Conservation (phyloP, 164 flowering plant species). For the Aristolochia californica region DNA sequence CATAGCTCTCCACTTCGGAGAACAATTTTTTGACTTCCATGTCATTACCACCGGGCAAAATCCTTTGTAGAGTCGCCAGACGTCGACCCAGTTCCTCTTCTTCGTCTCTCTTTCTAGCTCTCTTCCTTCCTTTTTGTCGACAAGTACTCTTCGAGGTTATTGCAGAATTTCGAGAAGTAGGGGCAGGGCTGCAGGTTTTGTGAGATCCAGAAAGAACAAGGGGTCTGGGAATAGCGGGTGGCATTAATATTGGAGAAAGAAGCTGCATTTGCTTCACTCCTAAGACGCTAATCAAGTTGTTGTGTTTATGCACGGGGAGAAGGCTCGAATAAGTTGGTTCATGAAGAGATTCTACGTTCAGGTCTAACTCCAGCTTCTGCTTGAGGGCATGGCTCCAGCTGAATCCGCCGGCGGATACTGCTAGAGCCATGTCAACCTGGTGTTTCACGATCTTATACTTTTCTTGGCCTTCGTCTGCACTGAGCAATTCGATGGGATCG, state of each 20-base stretch:
- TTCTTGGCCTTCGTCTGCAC: not conserved
- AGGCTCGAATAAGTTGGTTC: no score
- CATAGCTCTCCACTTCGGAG: slow-evolving; percentile 26
- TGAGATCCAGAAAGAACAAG: not conserved
- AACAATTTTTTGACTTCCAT: slow-evolving; percentile 22
- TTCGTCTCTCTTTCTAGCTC: not conserved
- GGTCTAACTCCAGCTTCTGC: slow-evolving; percentile 16
- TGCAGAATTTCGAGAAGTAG: not conserved
- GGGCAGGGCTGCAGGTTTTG: no score
- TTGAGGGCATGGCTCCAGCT: slow-evolving; percentile 27
- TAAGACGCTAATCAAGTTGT: no score
- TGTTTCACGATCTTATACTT: slow-evolving; percentile 12
- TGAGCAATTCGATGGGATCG: not conserved
- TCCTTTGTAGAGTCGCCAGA: slow-evolving; percentile 12
- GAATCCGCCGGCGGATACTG: slow-evolving; percentile 15
- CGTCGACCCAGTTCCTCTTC: slow-evolving; percentile 7
- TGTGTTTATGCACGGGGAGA: no score
- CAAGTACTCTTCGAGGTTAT: not conserved
- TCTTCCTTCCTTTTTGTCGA: slow-evolving; percentile 3
- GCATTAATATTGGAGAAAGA: not conserved
- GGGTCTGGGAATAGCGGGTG: not conserved
- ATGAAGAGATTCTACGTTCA: not conserved
- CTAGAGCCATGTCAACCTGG: slow-evolving; percentile 32
- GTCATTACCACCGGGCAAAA: slow-evolving; percentile 29
- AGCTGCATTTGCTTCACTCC: not conserved